These are phyloP conservation scores for Lyophyllum shimeji DNA, from an alignment of 768 basidiomycete genomes.

Conservation along the genomic window DNA sequence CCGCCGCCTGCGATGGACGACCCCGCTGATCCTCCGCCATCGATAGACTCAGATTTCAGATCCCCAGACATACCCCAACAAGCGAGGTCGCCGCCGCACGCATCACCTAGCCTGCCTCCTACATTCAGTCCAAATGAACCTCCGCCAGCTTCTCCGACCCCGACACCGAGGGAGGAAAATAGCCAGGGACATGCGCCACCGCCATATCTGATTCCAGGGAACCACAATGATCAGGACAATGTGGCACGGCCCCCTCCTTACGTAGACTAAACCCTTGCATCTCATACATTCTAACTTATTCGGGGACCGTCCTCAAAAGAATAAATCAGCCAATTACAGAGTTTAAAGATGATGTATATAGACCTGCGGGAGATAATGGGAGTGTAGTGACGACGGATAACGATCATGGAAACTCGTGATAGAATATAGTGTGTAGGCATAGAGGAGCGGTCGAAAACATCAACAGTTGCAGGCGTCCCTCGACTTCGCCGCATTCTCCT, in stretches of 20 bases:
- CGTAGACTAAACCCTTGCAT: conserved; percentile 40
- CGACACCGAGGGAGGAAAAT: conserved; percentile 29
- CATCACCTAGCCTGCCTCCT: conserved; percentile 32
- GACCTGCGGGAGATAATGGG: conserved; percentile 1
- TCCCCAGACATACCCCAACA: conserved; percentile 40
- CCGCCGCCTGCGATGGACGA: conserved; percentile 85
- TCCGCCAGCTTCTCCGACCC: conserved; percentile 26
- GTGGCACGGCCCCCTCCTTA: conserved; percentile 63
- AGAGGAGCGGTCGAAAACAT: conserved; percentile 24
- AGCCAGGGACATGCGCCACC: conserved; percentile 70
- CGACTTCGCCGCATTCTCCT: conserved; percentile 62
- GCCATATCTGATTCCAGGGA: conserved; percentile 66
- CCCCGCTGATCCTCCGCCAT: conserved; percentile 85
- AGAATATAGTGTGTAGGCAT: conserved; percentile 21
- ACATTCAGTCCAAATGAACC: conserved; percentile 30
- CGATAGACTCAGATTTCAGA: conserved; percentile 79
- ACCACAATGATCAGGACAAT: conserved; percentile 48
- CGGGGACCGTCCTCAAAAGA: conserved; percentile 5
- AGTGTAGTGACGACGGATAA: conserved; percentile 10
- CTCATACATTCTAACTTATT: conserved; percentile 6
- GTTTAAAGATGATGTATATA: conserved; percentile 3
- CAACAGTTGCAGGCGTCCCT: conserved; percentile 85
- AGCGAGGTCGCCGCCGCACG: conserved; percentile 25
- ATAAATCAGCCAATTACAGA: conserved; percentile 2
- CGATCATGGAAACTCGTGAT: conserved; percentile 31